Evolutionary conservation across 1,139 yeast genomes (phyloP).

Genomic region (Zygosaccharomyces pseudobailii): DNA sequence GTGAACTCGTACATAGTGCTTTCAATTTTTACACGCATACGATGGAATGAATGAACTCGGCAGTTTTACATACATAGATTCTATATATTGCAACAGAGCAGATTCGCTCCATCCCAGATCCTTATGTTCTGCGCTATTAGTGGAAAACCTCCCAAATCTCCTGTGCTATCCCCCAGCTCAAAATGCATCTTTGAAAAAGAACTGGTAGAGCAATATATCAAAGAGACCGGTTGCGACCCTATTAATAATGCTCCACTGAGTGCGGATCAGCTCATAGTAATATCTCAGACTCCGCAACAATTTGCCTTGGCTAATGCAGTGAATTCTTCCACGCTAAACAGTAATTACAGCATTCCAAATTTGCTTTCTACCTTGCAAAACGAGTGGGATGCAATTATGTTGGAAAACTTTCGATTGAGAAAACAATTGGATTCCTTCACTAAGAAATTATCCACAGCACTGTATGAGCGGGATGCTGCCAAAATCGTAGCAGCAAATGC

Average conservation of each 20-base stretch:
- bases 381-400: conserved; percentile 85
- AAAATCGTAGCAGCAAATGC: conserved; percentile 76
- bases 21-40: neutral
- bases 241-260: conserved; percentile 57
- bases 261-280: conserved; percentile 53
- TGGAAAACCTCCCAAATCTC: conserved; percentile 62
- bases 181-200: conserved; percentile 66
- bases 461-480: conserved; percentile 88
- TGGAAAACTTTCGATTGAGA: conserved; percentile 73
- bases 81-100: neutral
- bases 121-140: conserved; percentile 34
- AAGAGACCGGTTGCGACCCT: conserved; percentile 72
- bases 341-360: conserved; percentile 63
- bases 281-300: conserved; percentile 37
- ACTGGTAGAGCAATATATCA: conserved; percentile 57
- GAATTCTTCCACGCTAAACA: conserved; percentile 38
- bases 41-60: neutral
- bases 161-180: conserved; percentile 75
- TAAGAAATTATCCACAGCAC: conserved; percentile 68
- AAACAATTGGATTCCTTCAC: conserved; percentile 64
- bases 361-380: conserved; percentile 70
- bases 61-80: neutral
- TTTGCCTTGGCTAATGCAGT: conserved; percentile 20
- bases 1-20: conserved; percentile 1
- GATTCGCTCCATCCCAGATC: neutral